These are phyloP conservation scores for Mucor racemosus DNA, from an alignment of 371 early-diverging fungal genomes.

Conservation along the genomic window DNA sequence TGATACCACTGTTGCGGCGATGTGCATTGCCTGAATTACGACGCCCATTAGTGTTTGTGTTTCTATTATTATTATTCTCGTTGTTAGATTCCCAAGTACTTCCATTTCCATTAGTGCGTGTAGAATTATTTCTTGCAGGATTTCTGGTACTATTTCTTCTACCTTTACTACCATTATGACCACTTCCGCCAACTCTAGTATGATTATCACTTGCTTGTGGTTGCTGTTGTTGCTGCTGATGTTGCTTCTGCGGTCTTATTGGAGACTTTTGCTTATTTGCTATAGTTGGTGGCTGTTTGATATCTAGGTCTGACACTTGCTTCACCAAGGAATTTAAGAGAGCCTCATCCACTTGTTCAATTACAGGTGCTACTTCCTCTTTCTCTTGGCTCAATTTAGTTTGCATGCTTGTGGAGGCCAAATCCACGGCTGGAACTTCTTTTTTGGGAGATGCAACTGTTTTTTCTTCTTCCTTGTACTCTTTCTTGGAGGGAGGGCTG, in stretches of 20 bases:
- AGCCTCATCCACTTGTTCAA: background rate
- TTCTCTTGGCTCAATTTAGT: background rate
- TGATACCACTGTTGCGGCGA: background rate
- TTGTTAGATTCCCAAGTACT: background rate
- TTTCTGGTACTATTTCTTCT: background rate
- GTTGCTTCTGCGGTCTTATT: background rate
- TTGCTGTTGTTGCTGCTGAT: background rate
- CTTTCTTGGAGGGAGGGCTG: background rate
- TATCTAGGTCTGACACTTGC: conserved; percentile 9
- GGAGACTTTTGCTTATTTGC: background rate
- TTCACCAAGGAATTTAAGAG: conserved; percentile 6
- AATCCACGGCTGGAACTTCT: background rate
- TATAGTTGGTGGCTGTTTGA: background rate
- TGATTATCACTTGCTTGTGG: background rate
- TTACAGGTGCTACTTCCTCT: background rate
- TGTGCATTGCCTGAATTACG: background rate
- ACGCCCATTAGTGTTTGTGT: background rate
- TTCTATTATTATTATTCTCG: background rate
- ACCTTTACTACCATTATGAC: background rate
- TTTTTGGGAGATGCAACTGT: background rate
- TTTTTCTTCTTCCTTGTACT: background rate
- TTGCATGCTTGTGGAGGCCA: background rate
- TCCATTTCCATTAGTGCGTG: background rate
- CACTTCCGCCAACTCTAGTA: background rate
- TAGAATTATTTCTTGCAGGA: background rate